phyloP scores from a whole-genome alignment of 1,139 yeast species.

The Nakaseomyces kungkrabaensis region DNA sequence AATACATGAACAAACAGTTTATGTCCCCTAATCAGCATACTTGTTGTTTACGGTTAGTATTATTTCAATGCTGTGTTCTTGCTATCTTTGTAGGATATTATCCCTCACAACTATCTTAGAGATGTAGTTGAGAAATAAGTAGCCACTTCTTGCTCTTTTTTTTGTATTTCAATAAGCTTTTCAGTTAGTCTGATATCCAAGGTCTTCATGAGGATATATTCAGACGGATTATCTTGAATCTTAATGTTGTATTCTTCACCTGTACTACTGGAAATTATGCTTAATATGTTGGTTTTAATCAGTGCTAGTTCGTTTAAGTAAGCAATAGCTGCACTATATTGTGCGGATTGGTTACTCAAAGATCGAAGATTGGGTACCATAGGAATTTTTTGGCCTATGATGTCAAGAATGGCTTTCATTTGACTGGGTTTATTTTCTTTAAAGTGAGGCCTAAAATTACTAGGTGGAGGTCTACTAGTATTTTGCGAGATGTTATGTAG shows the following conservation, averaged over 20 bases:
- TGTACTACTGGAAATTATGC: not conserved
- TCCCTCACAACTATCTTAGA: not conserved
- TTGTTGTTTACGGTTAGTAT: too few species aligned
- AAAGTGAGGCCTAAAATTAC: not conserved
- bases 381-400: not conserved
- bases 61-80: too few species aligned
- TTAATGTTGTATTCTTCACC: not conserved
- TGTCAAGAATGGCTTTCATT: not conserved
- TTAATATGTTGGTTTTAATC: not conserved
- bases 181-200: constrained; percentile 2
- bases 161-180: not conserved
- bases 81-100: too few species aligned
- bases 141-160: not conserved
- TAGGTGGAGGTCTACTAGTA: not conserved
- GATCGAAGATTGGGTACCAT: not conserved
- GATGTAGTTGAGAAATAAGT: not conserved
- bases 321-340: not conserved
- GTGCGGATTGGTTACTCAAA: not conserved
- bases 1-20: too few species aligned
- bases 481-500: not conserved
- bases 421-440: too few species aligned
- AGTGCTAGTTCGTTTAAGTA: not conserved
- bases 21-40: too few species aligned
- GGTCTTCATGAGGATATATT: not conserved
- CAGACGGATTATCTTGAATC: not conserved